Conservation (phyloP, 371 early-diverging fungal species). For the Circinella umbellata region DNA sequence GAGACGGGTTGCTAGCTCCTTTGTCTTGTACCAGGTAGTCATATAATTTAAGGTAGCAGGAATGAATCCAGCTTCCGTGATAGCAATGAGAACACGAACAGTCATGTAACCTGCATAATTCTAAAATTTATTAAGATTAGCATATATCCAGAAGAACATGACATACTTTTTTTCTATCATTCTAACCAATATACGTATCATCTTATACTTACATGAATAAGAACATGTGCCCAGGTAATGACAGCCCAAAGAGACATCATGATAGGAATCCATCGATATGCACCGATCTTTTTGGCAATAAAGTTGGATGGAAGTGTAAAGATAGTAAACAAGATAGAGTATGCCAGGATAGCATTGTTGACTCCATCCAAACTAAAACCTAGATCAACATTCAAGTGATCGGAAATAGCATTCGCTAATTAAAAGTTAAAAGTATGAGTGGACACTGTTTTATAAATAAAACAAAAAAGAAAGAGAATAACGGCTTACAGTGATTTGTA, state of each 20-base stretch:
- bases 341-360: slow-evolving; percentile 38
- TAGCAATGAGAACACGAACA: slow-evolving; percentile 37
- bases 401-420: slow-evolving; percentile 54
- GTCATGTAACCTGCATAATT: slow-evolving; percentile 32
- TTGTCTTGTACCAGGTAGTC: slow-evolving; percentile 63
- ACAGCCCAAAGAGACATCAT: slow-evolving; percentile 59
- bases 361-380: slow-evolving; percentile 44
- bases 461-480: background rate
- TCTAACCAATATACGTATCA: background rate
- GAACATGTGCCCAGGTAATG: slow-evolving; percentile 50
- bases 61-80: slow-evolving; percentile 59
- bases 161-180: too few relatives aligned
- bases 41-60: slow-evolving; percentile 62
- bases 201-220: slow-evolving; percentile 27
- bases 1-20: slow-evolving; percentile 61
- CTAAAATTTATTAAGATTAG: slow-evolving; percentile 4
- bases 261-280: slow-evolving; percentile 63
- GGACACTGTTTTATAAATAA: background rate
- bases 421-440: background rate
- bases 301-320: slow-evolving; percentile 51
- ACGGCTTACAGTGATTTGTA: slow-evolving; percentile 50
- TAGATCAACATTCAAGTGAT: slow-evolving; percentile 39
- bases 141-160: too few relatives aligned
- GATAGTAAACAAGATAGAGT: slow-evolving; percentile 43
- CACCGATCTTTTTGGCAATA: slow-evolving; percentile 55